phyloP scores from a whole-genome alignment of 768 basidiomycete genomes.

The Kwoniella heveanensis region DNA sequence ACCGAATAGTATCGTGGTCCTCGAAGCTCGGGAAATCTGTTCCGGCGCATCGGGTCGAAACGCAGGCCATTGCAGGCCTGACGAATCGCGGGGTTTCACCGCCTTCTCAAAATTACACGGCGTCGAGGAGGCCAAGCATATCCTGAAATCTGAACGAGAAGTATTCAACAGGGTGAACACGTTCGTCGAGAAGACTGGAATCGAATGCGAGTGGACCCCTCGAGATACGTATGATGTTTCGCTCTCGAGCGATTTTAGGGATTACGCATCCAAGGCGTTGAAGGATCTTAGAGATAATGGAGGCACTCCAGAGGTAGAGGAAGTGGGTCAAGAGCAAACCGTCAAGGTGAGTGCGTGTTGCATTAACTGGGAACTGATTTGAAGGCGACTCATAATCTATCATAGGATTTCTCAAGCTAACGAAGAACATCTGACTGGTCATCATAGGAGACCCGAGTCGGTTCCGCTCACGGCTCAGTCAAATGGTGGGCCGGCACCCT shows the following conservation, averaged over 20 bases:
- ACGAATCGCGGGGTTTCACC: slow-evolving; percentile 26
- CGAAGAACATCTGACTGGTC: too few relatives aligned
- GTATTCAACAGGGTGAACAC: slow-evolving; percentile 64
- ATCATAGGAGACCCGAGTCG: slow-evolving; percentile 14
- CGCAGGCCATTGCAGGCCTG: slow-evolving; percentile 47
- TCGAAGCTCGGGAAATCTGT: slow-evolving; percentile 74
- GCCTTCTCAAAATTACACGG: slow-evolving; percentile 58
- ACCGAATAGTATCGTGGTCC: slow-evolving; percentile 61
- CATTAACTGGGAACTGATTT: too few relatives aligned
- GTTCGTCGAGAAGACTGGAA: slow-evolving; percentile 39
- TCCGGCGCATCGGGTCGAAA: slow-evolving; percentile 67
- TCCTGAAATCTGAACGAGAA: slow-evolving; percentile 28
- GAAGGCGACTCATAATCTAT: too few relatives aligned
- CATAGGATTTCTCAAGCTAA: too few relatives aligned
- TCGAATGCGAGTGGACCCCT: slow-evolving; percentile 52
- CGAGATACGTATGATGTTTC: slow-evolving; percentile 43
- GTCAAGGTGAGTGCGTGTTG: slow-evolving; percentile 16
- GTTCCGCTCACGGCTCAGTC: slow-evolving; percentile 24
- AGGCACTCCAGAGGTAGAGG: slow-evolving; percentile 22
- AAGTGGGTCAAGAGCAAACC: slow-evolving; percentile 20
- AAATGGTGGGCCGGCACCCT: slow-evolving; percentile 40
- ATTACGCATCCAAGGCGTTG: slow-evolving; percentile 37
- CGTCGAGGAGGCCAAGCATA: slow-evolving; percentile 37
- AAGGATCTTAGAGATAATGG: slow-evolving; percentile 25
- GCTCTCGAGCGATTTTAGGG: slow-evolving; percentile 41